phyloP scores from a whole-genome alignment of 129 eudicot genomes.

The Chrysanthemum makinoi region DNA sequence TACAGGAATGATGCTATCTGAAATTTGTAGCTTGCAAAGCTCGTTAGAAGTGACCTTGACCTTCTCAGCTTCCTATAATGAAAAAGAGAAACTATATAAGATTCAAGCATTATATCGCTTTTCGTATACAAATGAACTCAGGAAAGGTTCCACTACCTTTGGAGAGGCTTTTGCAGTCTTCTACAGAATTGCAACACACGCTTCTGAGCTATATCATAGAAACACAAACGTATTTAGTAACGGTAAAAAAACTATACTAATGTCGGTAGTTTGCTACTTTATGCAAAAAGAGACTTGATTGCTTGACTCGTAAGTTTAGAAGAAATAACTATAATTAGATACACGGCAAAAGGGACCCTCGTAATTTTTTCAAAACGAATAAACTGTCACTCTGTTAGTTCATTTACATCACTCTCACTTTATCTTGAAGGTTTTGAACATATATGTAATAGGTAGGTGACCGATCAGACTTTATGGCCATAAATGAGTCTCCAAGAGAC shows the following conservation, averaged over 20 bases:
- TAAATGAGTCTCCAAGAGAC: conserved; percentile 13
- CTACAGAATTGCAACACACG: conserved; percentile 93
- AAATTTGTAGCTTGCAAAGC: conserved; percentile 58
- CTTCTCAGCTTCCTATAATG: conserved; percentile 77
- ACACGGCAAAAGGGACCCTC: not conserved
- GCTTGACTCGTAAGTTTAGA: not conserved
- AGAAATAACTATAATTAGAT: not conserved
- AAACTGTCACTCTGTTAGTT: not conserved
- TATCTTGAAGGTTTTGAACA: conserved; percentile 1
- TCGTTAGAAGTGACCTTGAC: conserved; percentile 83
- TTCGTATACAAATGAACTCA: not conserved
- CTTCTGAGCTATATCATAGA: conserved; percentile 65
- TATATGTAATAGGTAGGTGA: conserved; percentile 4
- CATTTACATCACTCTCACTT: conserved; percentile 12
- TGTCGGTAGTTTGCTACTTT: no score
- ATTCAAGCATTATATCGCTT: not conserved
- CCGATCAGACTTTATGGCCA: not conserved
- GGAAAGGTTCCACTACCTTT: conserved; percentile 44
- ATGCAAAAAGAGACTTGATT: no score
- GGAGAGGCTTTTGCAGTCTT: conserved; percentile 81
- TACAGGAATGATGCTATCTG: conserved; percentile 78
- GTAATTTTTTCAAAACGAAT: not conserved
- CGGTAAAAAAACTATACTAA: no score
- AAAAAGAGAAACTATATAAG: conserved; percentile 16
- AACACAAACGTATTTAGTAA: not conserved